A percentile compares a stretch with the other conserved stretches of the same genome.
phyloP scores from a whole-genome alignment of 257 asterid genomes.

The Datura wrightii region DNA sequence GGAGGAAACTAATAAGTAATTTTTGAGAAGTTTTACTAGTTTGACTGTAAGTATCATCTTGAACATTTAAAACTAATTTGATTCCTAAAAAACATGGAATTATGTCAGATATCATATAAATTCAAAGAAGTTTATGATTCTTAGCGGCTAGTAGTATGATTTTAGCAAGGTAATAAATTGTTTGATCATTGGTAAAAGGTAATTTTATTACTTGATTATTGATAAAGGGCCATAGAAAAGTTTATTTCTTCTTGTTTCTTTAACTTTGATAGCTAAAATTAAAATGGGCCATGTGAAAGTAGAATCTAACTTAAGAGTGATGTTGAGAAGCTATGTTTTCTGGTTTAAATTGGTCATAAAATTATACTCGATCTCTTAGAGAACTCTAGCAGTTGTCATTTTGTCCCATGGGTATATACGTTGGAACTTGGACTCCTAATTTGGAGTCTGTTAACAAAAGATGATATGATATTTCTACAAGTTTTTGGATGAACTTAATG shows the following conservation, averaged over 20 bases:
- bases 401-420: not conserved
- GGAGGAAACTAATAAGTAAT: not conserved
- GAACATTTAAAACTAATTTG: not conserved
- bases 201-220: no score
- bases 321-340: not conserved
- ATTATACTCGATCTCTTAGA: not conserved
- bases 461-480: not conserved
- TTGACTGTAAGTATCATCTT: not conserved
- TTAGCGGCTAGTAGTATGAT: not conserved
- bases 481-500: not conserved
- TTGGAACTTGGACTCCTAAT: not conserved
- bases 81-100: not conserved
- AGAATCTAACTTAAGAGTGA: not conserved
- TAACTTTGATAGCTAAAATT: not conserved
- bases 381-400: not conserved
- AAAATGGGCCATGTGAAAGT: not conserved
- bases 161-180: not conserved
- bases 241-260: not conserved
- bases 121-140: not conserved
- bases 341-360: not conserved
- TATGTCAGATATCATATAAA: no score
- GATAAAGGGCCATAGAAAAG: not conserved
- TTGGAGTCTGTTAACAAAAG: conserved; percentile 1
- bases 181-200: not conserved
- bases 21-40: not conserved